These are phyloP conservation scores for Phaffomyces opuntiae DNA, from an alignment of 805 yeast genomes.

Conservation along the genomic window DNA sequence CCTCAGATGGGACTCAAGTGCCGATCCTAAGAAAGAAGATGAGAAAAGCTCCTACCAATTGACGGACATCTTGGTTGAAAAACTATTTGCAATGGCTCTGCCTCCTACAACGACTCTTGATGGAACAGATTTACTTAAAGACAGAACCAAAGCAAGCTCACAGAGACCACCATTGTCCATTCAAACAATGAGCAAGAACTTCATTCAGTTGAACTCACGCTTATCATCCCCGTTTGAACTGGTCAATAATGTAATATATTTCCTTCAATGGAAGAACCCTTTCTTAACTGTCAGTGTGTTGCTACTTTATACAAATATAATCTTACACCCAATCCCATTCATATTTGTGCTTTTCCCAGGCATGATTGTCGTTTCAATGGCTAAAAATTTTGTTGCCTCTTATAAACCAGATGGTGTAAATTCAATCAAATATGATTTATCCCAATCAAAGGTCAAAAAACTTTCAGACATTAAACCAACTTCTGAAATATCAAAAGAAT, in stretches of 20 bases:
- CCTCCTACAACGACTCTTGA: slow-evolving; percentile 51
- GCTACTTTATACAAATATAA: slow-evolving; percentile 40
- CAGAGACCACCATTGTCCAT: slow-evolving; percentile 64
- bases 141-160: slow-evolving; percentile 53
- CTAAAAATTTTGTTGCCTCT: slow-evolving; percentile 55
- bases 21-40: slow-evolving; percentile 2
- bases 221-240: slow-evolving; percentile 53
- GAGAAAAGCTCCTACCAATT: slow-evolving; percentile 22
- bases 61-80: slow-evolving; percentile 68
- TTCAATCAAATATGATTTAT: background rate
- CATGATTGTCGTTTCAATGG: slow-evolving; percentile 46
- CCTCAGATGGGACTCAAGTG: slow-evolving; percentile 23
- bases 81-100: slow-evolving; percentile 61
- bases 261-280: slow-evolving; percentile 62
- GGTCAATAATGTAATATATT: slow-evolving; percentile 47
- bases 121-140: slow-evolving; percentile 33
- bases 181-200: slow-evolving; percentile 61
- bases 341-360: slow-evolving; percentile 48
- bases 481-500: slow-evolving; percentile 73
- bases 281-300: slow-evolving; percentile 53
- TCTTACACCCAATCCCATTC: slow-evolving; percentile 50
- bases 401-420: slow-evolving; percentile 53
- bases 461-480: slow-evolving; percentile 42
- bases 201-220: slow-evolving; percentile 55
- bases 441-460: background rate